Evolutionary conservation across 257 asterid genomes (phyloP).

Genomic region (Misopates orontium): DNA sequence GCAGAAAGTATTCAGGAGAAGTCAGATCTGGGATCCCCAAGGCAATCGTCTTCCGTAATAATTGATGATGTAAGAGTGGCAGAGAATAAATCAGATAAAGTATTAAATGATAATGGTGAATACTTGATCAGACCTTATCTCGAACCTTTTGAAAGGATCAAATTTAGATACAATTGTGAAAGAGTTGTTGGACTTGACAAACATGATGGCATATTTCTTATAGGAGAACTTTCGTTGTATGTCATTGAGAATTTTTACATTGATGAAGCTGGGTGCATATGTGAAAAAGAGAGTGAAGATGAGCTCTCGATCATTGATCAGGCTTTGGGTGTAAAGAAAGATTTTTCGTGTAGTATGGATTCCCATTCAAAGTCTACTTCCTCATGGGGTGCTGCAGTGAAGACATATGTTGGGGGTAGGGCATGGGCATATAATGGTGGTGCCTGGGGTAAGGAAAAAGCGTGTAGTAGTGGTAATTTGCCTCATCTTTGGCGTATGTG

Average conservation of each 20-base stretch:
- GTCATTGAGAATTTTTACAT: constrained; percentile 92
- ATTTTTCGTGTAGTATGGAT: constrained; percentile 78
- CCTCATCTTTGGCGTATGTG: constrained; percentile 99
- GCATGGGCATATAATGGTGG: constrained; percentile 99
- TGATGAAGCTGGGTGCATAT: constrained; percentile 89
- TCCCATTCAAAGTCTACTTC: constrained; percentile 81
- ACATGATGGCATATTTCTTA: constrained; percentile 92
- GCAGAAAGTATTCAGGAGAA: constrained; percentile 71
- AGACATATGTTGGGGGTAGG: constrained; percentile 79
- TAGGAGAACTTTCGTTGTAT: constrained; percentile 85
- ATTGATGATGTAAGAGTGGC: constrained; percentile 61
- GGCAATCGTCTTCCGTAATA: constrained; percentile 62
- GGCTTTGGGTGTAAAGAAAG: constrained; percentile 97
- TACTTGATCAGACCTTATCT: constrained; percentile 93
- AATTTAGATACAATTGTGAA: constrained; percentile 89
- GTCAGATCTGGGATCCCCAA: constrained; percentile 80
- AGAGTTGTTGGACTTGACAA: constrained; percentile 98
- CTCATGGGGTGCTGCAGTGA: constrained; percentile 81
- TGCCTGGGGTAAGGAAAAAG: constrained; percentile 99
- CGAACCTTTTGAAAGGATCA: constrained; percentile 83
- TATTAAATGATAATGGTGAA: constrained; percentile 89
- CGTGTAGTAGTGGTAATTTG: constrained; percentile 66
- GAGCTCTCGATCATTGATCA: constrained; percentile 93
- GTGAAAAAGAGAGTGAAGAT: constrained; percentile 91
- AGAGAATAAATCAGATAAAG: constrained; percentile 84